Evolutionary conservation across 495 filamentous ascomycete genomes (phyloP).

Genomic region (Penicillium roqueforti): DNA sequence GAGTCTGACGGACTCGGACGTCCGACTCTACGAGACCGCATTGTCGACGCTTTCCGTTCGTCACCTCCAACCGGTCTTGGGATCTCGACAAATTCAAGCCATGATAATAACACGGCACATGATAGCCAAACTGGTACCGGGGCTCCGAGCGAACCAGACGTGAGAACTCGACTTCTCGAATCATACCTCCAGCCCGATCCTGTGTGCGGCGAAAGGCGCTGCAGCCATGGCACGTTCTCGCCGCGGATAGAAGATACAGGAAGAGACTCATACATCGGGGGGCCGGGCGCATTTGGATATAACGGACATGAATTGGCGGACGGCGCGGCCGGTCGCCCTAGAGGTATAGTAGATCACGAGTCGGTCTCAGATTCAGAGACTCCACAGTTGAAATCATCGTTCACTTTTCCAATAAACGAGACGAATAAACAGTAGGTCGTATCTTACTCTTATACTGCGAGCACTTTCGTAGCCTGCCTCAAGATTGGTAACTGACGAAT

Average conservation of each 20-base stretch:
- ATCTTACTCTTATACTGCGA: background rate
- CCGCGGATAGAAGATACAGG: conserved; percentile 53
- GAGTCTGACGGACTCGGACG: conserved; percentile 22
- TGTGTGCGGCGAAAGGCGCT: conserved; percentile 44
- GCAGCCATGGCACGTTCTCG: conserved; percentile 78
- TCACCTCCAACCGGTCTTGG: conserved; percentile 6
- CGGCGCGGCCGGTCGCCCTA: conserved; percentile 9
- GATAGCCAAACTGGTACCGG: conserved; percentile 10
- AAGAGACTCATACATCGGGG: conserved; percentile 31
- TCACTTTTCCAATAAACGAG: conserved; percentile 27
- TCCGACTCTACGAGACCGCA: conserved; percentile 36
- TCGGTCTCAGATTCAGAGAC: conserved; percentile 32
- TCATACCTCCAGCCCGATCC: conserved; percentile 36
- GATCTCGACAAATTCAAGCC: background rate
- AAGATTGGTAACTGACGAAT: conserved; percentile 16
- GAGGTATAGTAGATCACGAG: conserved; percentile 13
- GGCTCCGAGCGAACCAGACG: conserved; percentile 23
- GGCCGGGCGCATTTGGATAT: conserved; percentile 22
- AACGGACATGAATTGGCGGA: conserved; percentile 12
- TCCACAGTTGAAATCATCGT: conserved; percentile 29
- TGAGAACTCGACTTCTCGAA: conserved; percentile 36
- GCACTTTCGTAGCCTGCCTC: background rate
- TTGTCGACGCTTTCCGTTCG: conserved; percentile 36
- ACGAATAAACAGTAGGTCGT: conserved; percentile 34
- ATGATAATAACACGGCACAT: background rate